Evolutionary conservation across 208 protist species (phyloP), one percentile per base, ranked within the genome.

Genomic region (Acanthamoeba royreba): DNA sequence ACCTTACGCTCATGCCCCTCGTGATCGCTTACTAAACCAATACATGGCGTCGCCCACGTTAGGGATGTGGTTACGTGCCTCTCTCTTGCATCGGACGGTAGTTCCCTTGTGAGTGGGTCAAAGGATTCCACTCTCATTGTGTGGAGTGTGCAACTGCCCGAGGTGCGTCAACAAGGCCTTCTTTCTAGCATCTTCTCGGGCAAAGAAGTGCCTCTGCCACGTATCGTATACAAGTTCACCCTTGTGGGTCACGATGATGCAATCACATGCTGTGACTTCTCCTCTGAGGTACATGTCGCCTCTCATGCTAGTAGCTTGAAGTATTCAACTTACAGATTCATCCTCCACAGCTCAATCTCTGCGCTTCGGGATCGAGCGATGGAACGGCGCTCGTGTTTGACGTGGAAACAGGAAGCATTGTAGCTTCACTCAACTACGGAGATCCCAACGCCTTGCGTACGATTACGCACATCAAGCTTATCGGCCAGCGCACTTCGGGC

Each of bases 391-490:
- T 61, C 43, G 53, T 90, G 47, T 90, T 69, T 33, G 55, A 72
- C 33, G 33, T 90, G 25, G 83, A 90, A 7, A 69, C 47, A 13
- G 83, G 83, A 7, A 38, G 13, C 35, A 90, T 90, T 35, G 2
- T 90, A 22, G 83, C 83, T 0, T 72, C 83, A 19, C 83, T 90
- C 49, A 35, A 90, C 38, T 90, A 90, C 49, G 83, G 55, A 11
- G 38, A 63, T 47, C 74, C n/a, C 46, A 63, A 28, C 38, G 33
- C 49, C 31, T 25, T 66, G 46, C 46, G 81, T n/a, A 28, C 11
- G 25, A 90, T 90, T 42, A 90, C 83, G 43, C 83, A 72, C 52
- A 69, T 90, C 45, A 90, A 90, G 83, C 17, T 90, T 19, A 90
- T 90, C 47, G 53, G 53, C 55, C 40, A 61, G n/a, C 74, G 74